These are phyloP conservation scores for Scleromitrula shiraiana DNA, from an alignment of 2,329 filamentous ascomycete species.

Conservation along the genomic window DNA sequence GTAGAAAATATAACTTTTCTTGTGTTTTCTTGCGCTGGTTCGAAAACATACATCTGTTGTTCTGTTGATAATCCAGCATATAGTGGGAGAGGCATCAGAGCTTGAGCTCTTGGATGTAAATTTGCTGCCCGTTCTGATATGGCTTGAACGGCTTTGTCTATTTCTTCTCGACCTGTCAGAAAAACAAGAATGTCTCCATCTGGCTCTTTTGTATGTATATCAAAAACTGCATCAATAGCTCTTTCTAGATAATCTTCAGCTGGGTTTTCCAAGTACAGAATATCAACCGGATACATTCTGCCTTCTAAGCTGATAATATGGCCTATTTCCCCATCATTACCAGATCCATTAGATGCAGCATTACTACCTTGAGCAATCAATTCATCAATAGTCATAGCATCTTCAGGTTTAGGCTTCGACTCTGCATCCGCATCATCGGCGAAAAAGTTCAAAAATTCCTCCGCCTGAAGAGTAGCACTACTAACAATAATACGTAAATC, in stretches of 20 bases:
- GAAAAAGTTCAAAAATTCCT: constrained; percentile 79
- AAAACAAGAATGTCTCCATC: constrained; percentile 88
- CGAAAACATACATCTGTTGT: constrained; percentile 92
- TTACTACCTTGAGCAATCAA: constrained; percentile 23
- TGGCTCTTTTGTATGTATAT: constrained; percentile 74
- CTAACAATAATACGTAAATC: constrained; percentile 86
- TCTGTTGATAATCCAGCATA: constrained; percentile 86
- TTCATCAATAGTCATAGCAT: constrained; percentile 32
- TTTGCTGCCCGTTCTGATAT: constrained; percentile 64
- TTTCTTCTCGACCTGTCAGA: constrained; percentile 86
- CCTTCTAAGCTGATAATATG: constrained; percentile 80
- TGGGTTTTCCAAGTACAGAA: constrained; percentile 70
- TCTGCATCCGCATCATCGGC: constrained; percentile 30
- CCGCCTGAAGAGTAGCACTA: constrained; percentile 87
- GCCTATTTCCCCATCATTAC: constrained; percentile 35
- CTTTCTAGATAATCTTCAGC: constrained; percentile 81
- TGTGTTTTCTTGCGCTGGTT: constrained; percentile 69
- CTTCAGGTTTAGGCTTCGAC: constrained; percentile 26
- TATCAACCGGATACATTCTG: constrained; percentile 80
- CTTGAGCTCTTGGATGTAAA: constrained; percentile 49
- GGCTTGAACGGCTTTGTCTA: constrained; percentile 72
- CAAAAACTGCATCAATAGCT: constrained; percentile 73
- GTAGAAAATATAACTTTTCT: constrained; percentile 90
- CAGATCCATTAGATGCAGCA: constrained; percentile 18
- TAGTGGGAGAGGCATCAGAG: constrained; percentile 66